Evolutionary conservation across 352 stramenopile species (phyloP), one percentile per base, ranked within the genome.

Genomic region (Discostella stelligera): DNA sequence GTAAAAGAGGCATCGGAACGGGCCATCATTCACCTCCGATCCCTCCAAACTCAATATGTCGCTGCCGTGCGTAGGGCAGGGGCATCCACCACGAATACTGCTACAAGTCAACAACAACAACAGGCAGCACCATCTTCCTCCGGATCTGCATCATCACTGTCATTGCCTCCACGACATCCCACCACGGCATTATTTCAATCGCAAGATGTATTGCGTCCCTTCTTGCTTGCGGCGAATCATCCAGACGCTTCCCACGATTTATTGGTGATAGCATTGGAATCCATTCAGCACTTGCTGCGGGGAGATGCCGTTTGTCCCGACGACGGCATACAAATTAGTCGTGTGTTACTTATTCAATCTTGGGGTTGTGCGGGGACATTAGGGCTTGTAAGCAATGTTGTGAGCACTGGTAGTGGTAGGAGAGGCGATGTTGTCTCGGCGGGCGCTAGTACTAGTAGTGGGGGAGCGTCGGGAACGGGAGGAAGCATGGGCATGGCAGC

Each of bases 181-280:
- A 95, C 94, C 21, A 96, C 97, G 48, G 80, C 89, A 37, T 75
- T 98, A 6, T 98, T 98, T 81, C 95, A 96, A 84, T 96, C 91
- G 67, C 95, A 98, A 79, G 95, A 96, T 75, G 88, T 99, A 41
- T 82, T 99, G 62, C 93, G 96, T 71, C 97, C 97, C 0, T 99
- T 99, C 79, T 80, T 99, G 30, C 84, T 99, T 53, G 95, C 95
- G 37, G 97, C 95, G 66, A 98, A 98, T 89, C 96, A 99, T 93
- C 94, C 95, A 41, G 98, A 97, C 76, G 96, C 96, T 63, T 95
- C 91, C 8, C 90, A 94, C 62, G 95, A 97, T 81, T 92, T 99
- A 66, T 88, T 98, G 49, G 93, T 96, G 52, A 93, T 98, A 71
- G 95, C 95, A 54, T 90, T 99, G 71, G 90, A 95, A 30, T 96